Evolutionary conservation across 306 rosid species (phyloP).

Genomic region (Trichosanthes cucumerina): DNA sequence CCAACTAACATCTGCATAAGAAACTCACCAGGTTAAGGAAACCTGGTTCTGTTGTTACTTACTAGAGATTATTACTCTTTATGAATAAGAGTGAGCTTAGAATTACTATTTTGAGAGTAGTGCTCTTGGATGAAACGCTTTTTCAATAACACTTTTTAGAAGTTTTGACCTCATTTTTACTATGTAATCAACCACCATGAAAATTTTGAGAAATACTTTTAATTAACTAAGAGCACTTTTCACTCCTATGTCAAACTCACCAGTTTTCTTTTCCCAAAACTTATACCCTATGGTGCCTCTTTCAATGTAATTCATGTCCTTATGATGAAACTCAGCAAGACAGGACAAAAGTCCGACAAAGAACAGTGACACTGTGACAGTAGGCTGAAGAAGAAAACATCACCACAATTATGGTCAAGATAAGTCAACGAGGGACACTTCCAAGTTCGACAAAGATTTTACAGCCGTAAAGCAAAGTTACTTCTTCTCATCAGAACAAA

Average conservation of each 20-base stretch:
- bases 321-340: not conserved
- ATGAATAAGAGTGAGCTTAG: not conserved
- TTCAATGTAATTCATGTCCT: not conserved
- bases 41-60: not conserved
- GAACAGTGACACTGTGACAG: not conserved
- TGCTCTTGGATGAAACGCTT: not conserved
- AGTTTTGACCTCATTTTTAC: not conserved
- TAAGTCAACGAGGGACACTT: slow-evolving; percentile 5
- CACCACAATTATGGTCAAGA: not conserved
- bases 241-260: not conserved
- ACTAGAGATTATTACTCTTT: not conserved
- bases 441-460: not conserved
- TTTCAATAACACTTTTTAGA: not conserved
- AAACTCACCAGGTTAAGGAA: not conserved
- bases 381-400: not conserved
- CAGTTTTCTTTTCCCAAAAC: not conserved
- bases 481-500: not conserved
- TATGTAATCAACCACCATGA: not conserved
- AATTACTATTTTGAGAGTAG: not conserved
- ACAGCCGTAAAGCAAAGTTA: not conserved
- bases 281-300: not conserved
- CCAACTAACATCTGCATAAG: not conserved
- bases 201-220: not conserved
- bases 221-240: not conserved
- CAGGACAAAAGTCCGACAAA: not conserved